Base-by-base conservation (phyloP, 176 grass and related monocot species). In the Thalia dealbata region DNA sequence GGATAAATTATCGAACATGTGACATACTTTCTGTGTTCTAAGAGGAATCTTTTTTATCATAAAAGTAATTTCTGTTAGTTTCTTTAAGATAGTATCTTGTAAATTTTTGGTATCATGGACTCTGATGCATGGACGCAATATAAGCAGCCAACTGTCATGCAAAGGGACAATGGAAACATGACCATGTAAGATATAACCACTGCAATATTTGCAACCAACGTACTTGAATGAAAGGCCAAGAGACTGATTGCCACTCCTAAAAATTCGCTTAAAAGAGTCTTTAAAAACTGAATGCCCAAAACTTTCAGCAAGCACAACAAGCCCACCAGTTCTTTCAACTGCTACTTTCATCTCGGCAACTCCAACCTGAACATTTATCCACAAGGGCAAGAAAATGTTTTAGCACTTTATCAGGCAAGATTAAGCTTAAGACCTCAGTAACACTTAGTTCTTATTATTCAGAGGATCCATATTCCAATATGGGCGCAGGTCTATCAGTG, bases 231-330 rank as follows among this genome's bases (percentile, higher is more conserved):
- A 91, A 82, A 99, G 95, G 21, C 87, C 87, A 43, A 99, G 80
- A 73, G 90, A 88, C 60, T 91, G 83, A 75, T 99, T 81, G 6
- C 87, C 90, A 75, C 82, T 87, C 79, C 93, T 90, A 51, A 93
- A 99, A 75, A 99, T 91, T 66, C 83, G 76, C 67, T 93, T 93
- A 84, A 99, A 99, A 64, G 95, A 99, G 78, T 99, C 90, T 81
- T 91, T 99, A 55, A 99, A 99, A 71, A 99, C 95, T 0, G 95
- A 48, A 78, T 99, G 95, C 24, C 95, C 95, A 85, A 93, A 99
- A 86, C 95, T 99, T 85, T 99, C 95, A 79, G 95, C 89, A 32
- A 99, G 81, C 70, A 99, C 90, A 72, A 99, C 95, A 81, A 99
- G 90, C 14, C 95, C 95, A 77, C 95, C 90, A 64, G 95, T 99